Conservation (phyloP, 371 early-diverging fungal species). For the Funneliformis caledonium region DNA sequence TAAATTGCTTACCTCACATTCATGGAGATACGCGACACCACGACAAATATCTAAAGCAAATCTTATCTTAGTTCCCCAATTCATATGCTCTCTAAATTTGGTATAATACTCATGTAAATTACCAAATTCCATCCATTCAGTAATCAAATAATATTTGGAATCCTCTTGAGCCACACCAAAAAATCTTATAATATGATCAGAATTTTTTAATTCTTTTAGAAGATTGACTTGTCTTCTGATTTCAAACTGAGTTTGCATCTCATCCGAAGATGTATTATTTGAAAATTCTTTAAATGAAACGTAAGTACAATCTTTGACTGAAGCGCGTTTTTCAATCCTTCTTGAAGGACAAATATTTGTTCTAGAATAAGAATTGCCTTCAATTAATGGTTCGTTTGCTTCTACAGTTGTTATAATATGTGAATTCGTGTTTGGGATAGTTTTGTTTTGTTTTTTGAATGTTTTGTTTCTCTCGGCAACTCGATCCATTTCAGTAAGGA, state of each 20-base stretch:
- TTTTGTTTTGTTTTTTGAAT: neutral
- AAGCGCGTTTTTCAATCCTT: too few relatives aligned
- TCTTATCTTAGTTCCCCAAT: neutral
- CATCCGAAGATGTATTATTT: neutral
- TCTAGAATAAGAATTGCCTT: neutral
- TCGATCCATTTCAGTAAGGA: neutral
- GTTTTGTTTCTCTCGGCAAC: neutral
- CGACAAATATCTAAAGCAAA: conserved; percentile 27
- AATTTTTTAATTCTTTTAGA: conserved; percentile 19
- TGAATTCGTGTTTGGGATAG: neutral
- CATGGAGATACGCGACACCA: conserved; percentile 23
- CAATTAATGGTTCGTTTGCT: neutral
- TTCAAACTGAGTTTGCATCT: neutral
- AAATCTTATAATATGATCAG: neutral
- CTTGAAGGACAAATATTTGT: too few relatives aligned
- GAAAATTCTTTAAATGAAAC: neutral
- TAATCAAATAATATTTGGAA: conserved; percentile 2
- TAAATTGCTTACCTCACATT: neutral
- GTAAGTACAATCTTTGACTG: neutral
- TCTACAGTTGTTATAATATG: neutral
- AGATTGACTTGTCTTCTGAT: neutral
- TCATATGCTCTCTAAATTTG: neutral
- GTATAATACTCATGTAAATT: conserved; percentile 28
- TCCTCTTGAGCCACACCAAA: conserved; percentile 18
- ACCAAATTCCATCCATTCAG: conserved; percentile 32